Evolutionary conservation across 1,284 basidiomycete species (phyloP), one percentile per base, ranked within the genome.

Genomic region (Cutaneotrichosporon cutaneum): DNA sequence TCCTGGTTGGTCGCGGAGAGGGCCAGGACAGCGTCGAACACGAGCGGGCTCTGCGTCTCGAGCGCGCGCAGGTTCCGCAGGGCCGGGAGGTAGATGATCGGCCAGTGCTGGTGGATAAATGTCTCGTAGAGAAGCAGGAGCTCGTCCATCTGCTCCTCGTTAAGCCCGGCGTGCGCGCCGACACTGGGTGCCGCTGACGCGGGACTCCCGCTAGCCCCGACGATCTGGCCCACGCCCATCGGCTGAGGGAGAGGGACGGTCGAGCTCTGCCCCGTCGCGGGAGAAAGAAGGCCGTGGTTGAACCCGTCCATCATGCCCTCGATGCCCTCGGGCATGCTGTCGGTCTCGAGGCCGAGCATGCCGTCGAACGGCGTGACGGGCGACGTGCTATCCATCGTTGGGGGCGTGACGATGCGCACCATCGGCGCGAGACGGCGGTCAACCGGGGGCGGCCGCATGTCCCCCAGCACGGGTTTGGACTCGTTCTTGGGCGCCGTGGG

Each of bases 101-200:
- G 64, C 64, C 64, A 65, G 55, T 57, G 58, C 7, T 55, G 60
- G 55, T 65, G 64, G 58, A 65, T 65, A 24, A 65, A 65, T n/a
- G 64, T 60, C 24, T 62, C 60, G 39, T 59, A 65, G 14, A 65
- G 33, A 22, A 61, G 50, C 6, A 62, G 35, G 11, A 65, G 58
- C 35, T 60, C 60, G 54, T 65, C 58, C 14, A 65, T 51, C 3
- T 36, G 47, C 21, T 59, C 48, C 7, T 36, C 42, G 14, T 51
- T 55, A 16, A 65, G 53, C 1, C 64, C 64, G 7, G 56, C 60
- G 14, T 47, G 33, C 7, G 39, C 39, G 10, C 33, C 54, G 18
- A 55, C 11, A 11, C 33, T 39, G 13, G 54, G 39, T 27, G 39
- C 26, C 18, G 18, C 26, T 11, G 52, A 50, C 18, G 52, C 33